Evolutionary conservation across 768 basidiomycete species (phyloP).

Genomic region (Galerina marginata): DNA sequence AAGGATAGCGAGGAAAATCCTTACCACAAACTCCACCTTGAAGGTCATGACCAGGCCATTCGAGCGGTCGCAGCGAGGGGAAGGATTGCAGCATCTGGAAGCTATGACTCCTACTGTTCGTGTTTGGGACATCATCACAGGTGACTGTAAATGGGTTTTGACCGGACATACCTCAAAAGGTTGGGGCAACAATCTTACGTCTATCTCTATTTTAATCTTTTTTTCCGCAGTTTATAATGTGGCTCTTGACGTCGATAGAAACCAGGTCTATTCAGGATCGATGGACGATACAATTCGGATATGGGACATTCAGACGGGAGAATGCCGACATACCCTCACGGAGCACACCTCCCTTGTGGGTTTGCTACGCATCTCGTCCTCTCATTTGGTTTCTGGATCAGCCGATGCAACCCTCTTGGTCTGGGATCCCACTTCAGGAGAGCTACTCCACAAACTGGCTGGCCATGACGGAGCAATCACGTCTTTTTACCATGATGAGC

Average conservation of each 20-base stretch:
- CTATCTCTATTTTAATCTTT: background rate
- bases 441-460: constrained; percentile 71
- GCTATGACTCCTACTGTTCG: constrained; percentile 89
- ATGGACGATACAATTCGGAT: constrained; percentile 93
- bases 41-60: constrained; percentile 85
- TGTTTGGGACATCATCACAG: constrained; percentile 86
- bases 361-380: constrained; percentile 79
- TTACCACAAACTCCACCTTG: constrained; percentile 76
- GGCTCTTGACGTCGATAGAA: constrained; percentile 64
- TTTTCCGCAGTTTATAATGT: constrained; percentile 77
- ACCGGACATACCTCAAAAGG: constrained; percentile 87
- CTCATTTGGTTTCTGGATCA: constrained; percentile 85
- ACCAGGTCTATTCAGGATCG: constrained; percentile 88
- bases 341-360: constrained; percentile 91
- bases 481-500: constrained; percentile 93
- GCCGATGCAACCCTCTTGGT: constrained; percentile 88
- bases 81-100: constrained; percentile 83
- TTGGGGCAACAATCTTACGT: constrained; percentile 22
- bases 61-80: constrained; percentile 83
- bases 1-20: constrained; percentile 56
- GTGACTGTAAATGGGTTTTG: constrained; percentile 73
- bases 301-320: constrained; percentile 81
- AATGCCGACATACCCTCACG: constrained; percentile 70
- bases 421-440: constrained; percentile 83
- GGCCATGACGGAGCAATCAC: constrained; percentile 90